Percentiles rank a stretch among this genome's conserved stretches.
These are phyloP conservation scores for Claviceps purpurea DNA, from an alignment of 2,329 filamentous ascomycete genomes.

Conservation along the genomic window DNA sequence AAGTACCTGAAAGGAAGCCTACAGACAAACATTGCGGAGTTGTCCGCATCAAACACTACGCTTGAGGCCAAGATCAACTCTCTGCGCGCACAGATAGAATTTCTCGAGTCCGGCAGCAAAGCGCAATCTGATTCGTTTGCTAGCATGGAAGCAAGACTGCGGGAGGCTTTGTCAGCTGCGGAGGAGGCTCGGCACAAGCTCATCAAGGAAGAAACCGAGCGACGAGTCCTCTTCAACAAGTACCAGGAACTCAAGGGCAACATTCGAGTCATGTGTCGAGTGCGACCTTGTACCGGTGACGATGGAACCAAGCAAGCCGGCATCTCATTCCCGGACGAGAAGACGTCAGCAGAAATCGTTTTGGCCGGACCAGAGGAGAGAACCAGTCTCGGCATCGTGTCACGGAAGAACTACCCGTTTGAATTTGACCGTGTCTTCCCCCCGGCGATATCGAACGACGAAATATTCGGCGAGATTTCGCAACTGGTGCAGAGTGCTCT, in stretches of 20 bases:
- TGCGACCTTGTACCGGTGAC: constrained; percentile 56
- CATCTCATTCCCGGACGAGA: constrained; percentile 68
- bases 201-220: constrained; percentile 78
- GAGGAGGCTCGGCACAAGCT: constrained; percentile 67
- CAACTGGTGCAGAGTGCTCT: constrained; percentile 93
- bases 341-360: constrained; percentile 77
- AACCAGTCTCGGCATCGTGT: constrained; percentile 63
- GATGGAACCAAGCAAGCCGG: constrained; percentile 54
- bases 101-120: constrained; percentile 80
- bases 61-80: constrained; percentile 65
- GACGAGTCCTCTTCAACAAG: constrained; percentile 89
- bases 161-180: constrained; percentile 59
- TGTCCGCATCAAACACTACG: constrained; percentile 46
- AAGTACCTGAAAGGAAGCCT: constrained; percentile 43
- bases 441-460: constrained; percentile 61
- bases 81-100: constrained; percentile 70
- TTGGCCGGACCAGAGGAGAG: constrained; percentile 73
- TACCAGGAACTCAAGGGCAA: constrained; percentile 97
- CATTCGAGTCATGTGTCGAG: constrained; percentile 94
- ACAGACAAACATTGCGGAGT: constrained; percentile 41
- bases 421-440: constrained; percentile 89
- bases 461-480: constrained; percentile 92
- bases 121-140: constrained; percentile 79
- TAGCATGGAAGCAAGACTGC: constrained; percentile 65
- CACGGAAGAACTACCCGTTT: constrained; percentile 70